Evolutionary conservation across 164 flowering plant species (phyloP), one percentile per base, ranked within the genome.

Genomic region (Kingdonia uniflora): DNA sequence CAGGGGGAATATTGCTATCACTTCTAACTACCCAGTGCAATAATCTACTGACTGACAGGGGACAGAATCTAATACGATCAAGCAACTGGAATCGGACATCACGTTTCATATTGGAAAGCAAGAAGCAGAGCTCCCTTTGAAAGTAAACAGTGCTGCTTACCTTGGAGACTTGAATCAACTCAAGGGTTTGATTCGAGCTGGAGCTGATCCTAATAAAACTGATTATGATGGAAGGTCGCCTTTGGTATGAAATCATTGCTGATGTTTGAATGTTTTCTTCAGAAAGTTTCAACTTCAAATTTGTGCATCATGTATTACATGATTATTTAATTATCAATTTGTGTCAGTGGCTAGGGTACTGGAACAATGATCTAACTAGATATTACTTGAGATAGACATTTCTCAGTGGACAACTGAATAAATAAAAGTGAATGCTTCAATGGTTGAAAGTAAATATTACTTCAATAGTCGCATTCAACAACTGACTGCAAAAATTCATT

Each of bases 191-290:
- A 63, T 90, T 41, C 67, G 81, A 35, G 78, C 87, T 19, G 95
- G 97, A 56, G 97, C 97, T 54, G 90, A 86, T 78, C 94, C 91
- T 1, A 79, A 71, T 24, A 84, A 78, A 65, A 72, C 77, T 23
- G 94, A 90, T 66, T 90, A 86, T 68, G 85, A 86, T 71, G 95
- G 94, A 63, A 75, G 97, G 58, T 68, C 95, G 21, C 85, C 97
- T 11, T 65, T 90, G 94, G 94, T 90, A 84, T 49, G 76, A 33
- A 24, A 38, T 22, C 35, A 29, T 29, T 29, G 35, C n/a, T n/a
- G 35, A 29, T 29, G 35, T 29, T 29, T 29, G 35, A 29, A 29
- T 29, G 6, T 29, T 29, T 8, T 29, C 8, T 29, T 3, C 35
- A n/a, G 6, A 29, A 8, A 29, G 35, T 29, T 29, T 29, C 35